A percentile compares a stretch with the other conserved stretches of the same genome.
Conservation (phyloP, 1,284 basidiomycete genomes). For the Pseudozyma hubeiensis region DNA sequence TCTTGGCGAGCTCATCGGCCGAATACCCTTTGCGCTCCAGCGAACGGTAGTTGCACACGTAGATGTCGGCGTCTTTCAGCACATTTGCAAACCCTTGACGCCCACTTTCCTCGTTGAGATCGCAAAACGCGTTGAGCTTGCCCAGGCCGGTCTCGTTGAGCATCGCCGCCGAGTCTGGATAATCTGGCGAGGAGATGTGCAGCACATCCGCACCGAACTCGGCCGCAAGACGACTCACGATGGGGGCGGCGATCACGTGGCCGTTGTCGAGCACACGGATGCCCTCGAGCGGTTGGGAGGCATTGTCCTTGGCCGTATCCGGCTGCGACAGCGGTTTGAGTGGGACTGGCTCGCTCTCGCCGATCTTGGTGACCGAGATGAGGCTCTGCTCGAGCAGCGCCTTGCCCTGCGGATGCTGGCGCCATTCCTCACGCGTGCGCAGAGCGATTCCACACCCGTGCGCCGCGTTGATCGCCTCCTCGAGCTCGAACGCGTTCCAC, state of each 20-base stretch:
- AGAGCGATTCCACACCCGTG: conserved; percentile 5
- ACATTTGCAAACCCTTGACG: conserved; percentile 1
- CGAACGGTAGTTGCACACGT: conserved; percentile 9
- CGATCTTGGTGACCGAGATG: conserved; percentile 6
- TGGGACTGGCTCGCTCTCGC: conserved; percentile 2
- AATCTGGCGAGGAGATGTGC: conserved; percentile 1
- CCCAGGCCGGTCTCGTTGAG: conserved; percentile 10
- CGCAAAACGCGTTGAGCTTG: conserved; percentile 6
- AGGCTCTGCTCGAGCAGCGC: conserved; percentile 1
- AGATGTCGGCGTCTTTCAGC: conserved; percentile 1
- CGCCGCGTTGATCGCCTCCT: conserved; percentile 3
- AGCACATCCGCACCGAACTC: conserved; percentile 10
- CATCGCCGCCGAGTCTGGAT: conserved; percentile 6
- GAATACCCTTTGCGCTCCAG: conserved; percentile 3
- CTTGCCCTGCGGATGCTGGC: conserved; percentile 8
- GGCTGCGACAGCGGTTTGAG: conserved; percentile 1
- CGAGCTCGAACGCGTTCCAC: conserved; percentile 10
- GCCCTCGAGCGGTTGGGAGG: conserved; percentile 1
- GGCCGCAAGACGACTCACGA: conserved; percentile 5
- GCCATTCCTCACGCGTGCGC: conserved; percentile 5
- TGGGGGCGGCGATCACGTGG: conserved; percentile 7
- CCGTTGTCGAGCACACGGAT: conserved; percentile 6
- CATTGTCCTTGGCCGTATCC: background rate
- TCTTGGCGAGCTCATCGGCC: background rate
- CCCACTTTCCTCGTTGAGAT: conserved; percentile 6